Conservation (phyloP, 139 green algal species). For the Chlamydomonas eustigma region DNA sequence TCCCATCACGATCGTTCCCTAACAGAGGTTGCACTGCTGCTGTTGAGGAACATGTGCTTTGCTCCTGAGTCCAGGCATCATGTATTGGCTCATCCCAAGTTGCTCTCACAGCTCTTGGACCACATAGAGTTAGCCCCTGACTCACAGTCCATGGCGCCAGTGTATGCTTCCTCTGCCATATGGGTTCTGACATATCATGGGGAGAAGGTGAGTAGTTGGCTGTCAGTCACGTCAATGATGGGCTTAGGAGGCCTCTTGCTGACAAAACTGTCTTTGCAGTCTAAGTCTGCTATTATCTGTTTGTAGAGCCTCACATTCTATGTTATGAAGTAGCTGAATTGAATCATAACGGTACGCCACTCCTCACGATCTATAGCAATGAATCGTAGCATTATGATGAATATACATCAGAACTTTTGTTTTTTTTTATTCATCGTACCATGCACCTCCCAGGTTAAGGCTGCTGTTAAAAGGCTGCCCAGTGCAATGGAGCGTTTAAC, state of each 20-base stretch:
- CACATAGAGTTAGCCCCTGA: constrained; percentile 28
- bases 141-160: constrained; percentile 21
- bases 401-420: too few relatives aligned
- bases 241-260: too few relatives aligned
- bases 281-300: too few relatives aligned
- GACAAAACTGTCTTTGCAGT: too few relatives aligned
- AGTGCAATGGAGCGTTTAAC: neutral
- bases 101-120: constrained; percentile 47
- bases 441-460: constrained; percentile 19
- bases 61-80: constrained; percentile 38
- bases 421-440: too few relatives aligned
- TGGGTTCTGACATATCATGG: constrained; percentile 50
- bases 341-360: neutral
- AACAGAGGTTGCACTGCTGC: constrained; percentile 24
- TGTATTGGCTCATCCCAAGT: constrained; percentile 35
- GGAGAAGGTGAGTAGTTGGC: constrained; percentile 37
- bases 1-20: neutral
- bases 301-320: neutral
- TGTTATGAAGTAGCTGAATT: neutral
- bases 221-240: too few relatives aligned
- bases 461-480: neutral
- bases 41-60: constrained; percentile 59
- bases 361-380: neutral
- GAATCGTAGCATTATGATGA: too few relatives aligned
- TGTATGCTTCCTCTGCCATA: constrained; percentile 40